Conservation (phyloP, 352 stramenopile species). For the Globisporangium polare region DNA sequence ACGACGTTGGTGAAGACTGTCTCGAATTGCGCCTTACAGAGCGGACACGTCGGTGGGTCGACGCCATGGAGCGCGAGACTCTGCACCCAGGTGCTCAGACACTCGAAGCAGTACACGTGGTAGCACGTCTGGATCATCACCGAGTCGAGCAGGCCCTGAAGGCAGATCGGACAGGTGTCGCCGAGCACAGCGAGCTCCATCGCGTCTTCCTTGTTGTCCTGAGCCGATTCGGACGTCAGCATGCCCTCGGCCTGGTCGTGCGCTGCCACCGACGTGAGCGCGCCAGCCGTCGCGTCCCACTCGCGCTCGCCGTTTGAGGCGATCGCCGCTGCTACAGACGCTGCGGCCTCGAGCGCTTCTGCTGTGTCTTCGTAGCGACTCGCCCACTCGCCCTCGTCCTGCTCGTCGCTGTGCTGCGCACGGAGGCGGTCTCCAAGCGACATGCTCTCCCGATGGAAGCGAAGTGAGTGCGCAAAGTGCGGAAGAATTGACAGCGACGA, state of each 20-base stretch:
- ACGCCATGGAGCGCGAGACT: slow-evolving; percentile 58
- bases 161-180: slow-evolving; percentile 69
- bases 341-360: slow-evolving; percentile 1
- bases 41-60: slow-evolving; percentile 45
- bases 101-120: slow-evolving; percentile 74
- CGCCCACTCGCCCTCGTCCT: slow-evolving; percentile 52
- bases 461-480: background rate
- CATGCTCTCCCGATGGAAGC: slow-evolving; percentile 18
- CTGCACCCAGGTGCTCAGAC: slow-evolving; percentile 54
- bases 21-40: slow-evolving; percentile 66
- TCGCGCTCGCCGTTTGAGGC: slow-evolving; percentile 8
- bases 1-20: slow-evolving; percentile 55
- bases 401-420: slow-evolving; percentile 14
- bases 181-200: slow-evolving; percentile 53
- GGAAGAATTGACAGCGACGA: background rate
- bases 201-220: slow-evolving; percentile 20
- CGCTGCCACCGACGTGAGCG: slow-evolving; percentile 16
- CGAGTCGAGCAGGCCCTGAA: slow-evolving; percentile 48
- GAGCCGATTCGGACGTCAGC: background rate
- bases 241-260: slow-evolving; percentile 15
- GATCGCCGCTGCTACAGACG: background rate
- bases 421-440: slow-evolving; percentile 30
- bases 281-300: slow-evolving; percentile 16
- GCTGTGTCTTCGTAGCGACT: slow-evolving; percentile 21
- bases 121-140: slow-evolving; percentile 62